Evolutionary conservation across 2,329 filamentous ascomycete genomes (phyloP).

Genomic region (Cladosporium sp.): DNA sequence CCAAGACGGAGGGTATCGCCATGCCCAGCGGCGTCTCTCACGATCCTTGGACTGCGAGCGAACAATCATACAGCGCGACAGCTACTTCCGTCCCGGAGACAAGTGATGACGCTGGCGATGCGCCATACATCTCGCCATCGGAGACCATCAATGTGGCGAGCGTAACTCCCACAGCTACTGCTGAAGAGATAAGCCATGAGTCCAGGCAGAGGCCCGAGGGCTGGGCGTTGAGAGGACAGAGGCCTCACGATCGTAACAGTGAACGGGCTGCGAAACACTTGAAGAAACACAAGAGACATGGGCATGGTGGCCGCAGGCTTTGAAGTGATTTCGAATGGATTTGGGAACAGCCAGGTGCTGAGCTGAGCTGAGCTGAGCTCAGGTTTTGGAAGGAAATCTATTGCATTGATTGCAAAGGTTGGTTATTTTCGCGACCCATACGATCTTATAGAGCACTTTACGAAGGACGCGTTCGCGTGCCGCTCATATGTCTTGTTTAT

Average conservation of each 20-base stretch:
- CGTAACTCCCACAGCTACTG: background rate
- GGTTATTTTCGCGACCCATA: background rate
- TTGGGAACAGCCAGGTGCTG: background rate
- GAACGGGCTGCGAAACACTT: slow-evolving; percentile 31
- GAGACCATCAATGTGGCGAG: background rate
- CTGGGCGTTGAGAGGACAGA: slow-evolving; percentile 1
- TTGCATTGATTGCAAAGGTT: slow-evolving; percentile 11
- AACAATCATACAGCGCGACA: background rate
- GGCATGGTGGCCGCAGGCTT: slow-evolving; percentile 24
- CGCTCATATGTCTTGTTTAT: background rate
- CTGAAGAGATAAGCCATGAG: slow-evolving; percentile 2
- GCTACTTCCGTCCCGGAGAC: background rate
- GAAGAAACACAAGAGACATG: slow-evolving; percentile 32
- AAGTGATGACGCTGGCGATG: background rate
- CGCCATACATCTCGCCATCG: background rate
- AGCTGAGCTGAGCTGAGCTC: background rate
- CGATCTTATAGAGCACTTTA: background rate
- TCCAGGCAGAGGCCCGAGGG: background rate
- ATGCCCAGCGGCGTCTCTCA: slow-evolving; percentile 1
- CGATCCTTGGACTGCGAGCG: background rate
- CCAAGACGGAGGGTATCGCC: background rate
- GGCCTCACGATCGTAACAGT: background rate
- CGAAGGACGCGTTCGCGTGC: background rate
- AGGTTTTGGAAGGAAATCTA: background rate
- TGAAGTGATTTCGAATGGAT: background rate